Percentiles rank a stretch among this genome's conserved stretches.
These are phyloP conservation scores for Trichoderma sp. DNA, from an alignment of 2,329 filamentous ascomycete genomes.

Conservation along the genomic window DNA sequence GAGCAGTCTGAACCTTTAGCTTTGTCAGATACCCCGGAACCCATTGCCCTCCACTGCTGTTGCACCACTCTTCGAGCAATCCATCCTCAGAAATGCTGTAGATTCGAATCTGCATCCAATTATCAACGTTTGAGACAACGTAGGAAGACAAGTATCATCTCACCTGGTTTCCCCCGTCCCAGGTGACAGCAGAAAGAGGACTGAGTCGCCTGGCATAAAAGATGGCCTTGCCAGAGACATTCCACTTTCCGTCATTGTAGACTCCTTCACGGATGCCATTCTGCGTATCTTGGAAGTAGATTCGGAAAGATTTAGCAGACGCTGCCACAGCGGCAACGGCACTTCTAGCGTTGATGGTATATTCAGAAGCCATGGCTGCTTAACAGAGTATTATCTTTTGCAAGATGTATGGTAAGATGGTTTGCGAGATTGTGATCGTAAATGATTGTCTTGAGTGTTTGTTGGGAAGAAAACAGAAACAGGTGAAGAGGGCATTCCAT, in stretches of 20 bases:
- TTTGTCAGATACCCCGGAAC: slow-evolving; percentile 1
- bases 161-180: slow-evolving; percentile 11
- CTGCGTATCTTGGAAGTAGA: slow-evolving; percentile 19
- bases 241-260: slow-evolving; percentile 1
- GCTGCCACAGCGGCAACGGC: slow-evolving; percentile 10
- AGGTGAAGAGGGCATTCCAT: rapidly evolving
- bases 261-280: slow-evolving; percentile 9
- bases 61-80: slow-evolving; percentile 14
- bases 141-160: background rate
- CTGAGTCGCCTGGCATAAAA: slow-evolving; percentile 11
- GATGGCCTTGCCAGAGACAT: background rate
- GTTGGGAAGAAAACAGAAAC: background rate
- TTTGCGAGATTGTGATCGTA: background rate
- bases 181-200: slow-evolving; percentile 16
- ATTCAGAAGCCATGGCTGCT: background rate
- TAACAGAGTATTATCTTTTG: background rate
- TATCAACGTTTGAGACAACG: background rate
- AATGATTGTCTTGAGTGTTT: background rate
- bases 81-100: slow-evolving; percentile 7
- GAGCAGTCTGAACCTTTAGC: background rate
- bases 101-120: background rate
- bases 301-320: background rate
- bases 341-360: slow-evolving; percentile 3
- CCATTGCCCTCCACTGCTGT: background rate
- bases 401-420: background rate